Base-by-base conservation (phyloP, 2,329 filamentous ascomycete species). In the Albophoma yamanashiensis region DNA sequence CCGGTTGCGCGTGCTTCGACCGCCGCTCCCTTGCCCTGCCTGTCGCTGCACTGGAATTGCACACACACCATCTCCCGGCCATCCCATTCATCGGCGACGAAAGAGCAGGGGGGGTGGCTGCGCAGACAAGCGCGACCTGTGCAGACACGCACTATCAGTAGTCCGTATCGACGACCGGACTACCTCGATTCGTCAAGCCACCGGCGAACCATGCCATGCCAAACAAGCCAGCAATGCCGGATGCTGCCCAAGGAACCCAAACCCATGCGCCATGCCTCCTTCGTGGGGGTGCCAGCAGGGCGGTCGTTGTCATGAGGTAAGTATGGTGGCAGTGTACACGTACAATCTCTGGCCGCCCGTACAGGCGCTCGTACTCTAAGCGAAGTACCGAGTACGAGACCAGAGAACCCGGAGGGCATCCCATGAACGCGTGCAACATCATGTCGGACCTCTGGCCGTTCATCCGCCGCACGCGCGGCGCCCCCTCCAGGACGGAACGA, bases 191-290 rank as follows among this genome's bases (percentile, higher is more conserved):
- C 31, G 50, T 55, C 27, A 52, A 56, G 53, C 58, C 43, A 38
- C 55, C 52, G 55, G 27, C 58, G 43, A 57, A 50, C 58, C 58
- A 57, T 52, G 53, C 53, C n/a, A 57, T 34, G 55, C 55, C 55
- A 45, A 22, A 57, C 39, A 57, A 56, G 43, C 53, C 55, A 20
- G 31, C 27, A 25, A 31, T 31, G 40, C 40, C 25, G 58, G 58
- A 59, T 59, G 58, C 40, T 57, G 53, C 55, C 58, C 58, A 59
- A 59, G 39, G 58, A 56, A 59, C 58, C 58, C 58, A 59, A 57
- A 39, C 40, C 58, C 58, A 59, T 59, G 53, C 52, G 31, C 31
- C 36, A 38, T 43, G 42, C 36, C 25, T 55, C n/a, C 36, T 47
- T 50, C 39, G 57, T 58, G 45, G 42, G 56, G 56, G 56, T 31